Base-by-base conservation (phyloP, 163 green algal genomes). In the Chloromonas sp. region DNA sequence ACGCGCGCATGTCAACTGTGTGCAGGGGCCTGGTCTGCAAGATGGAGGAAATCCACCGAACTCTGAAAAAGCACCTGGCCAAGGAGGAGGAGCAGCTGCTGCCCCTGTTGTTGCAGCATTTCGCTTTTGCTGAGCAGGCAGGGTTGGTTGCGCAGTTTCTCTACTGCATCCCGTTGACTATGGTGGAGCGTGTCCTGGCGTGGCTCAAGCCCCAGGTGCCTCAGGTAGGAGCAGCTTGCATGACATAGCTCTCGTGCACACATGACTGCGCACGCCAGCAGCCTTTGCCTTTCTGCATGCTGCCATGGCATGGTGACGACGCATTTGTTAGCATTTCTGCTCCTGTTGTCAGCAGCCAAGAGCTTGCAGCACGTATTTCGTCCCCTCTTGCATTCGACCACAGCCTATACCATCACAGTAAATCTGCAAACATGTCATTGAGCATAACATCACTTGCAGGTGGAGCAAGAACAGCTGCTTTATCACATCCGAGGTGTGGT, bases 81-180 rank as follows among this genome's bases (percentile, higher is more conserved):
- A 99, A 99, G 85, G 96, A 99, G 89, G 96, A 98, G 90, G 92
- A 97, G 82, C 95, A 98, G 93, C 93, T 99, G 76, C 92, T 98
- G 83, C 96, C 96, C 3, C 92, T 99, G 70, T 89, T 99, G 78
- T 85, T 96, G 86, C 70, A 93, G 71, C 92, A 98, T 88, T 98
- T 99, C 86, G 90, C 84, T 11, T 90, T 86, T 57, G 84, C 83
- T 0, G 93, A 96, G 84, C 91, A 94, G 74, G 92, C 90, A 1
- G 92, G 95, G 84, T 87, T 96, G 15, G 90, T 96, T 3, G 91
- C 95, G 1, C 94, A 98, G 90, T 98, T 98, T 87, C 89, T 99
- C 15, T 98, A 96, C 93, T 84, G 85, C 59, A 91, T 90, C 66
- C 89, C 89, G 0, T 78, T 84, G 1, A 86, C 78, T 2, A 86